phyloP scores from a whole-genome alignment of 2,329 filamentous ascomycete species.

The Colletotrichum musicola region DNA sequence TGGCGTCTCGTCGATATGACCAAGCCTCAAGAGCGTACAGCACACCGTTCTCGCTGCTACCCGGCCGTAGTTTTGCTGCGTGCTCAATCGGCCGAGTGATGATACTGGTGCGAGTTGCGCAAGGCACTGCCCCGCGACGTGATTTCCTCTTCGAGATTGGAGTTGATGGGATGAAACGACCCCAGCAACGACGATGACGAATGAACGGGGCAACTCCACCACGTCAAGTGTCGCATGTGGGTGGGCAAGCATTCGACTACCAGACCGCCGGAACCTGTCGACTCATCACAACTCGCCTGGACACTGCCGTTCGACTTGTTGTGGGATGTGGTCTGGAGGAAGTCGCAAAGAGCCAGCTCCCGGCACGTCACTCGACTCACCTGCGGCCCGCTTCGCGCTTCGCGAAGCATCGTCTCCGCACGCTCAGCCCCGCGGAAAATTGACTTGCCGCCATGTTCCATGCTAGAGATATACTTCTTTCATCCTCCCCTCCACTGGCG shows the following conservation, averaged over 20 bases:
- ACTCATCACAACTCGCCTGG: background rate
- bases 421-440: conserved; percentile 11
- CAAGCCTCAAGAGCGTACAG: too few species aligned
- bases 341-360: background rate
- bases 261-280: conserved; percentile 7
- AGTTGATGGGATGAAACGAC: conserved; percentile 24
- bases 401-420: background rate
- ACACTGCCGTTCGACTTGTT: conserved; percentile 1
- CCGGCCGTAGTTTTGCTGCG: too few species aligned
- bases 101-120: background rate
- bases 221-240: conserved; percentile 30
- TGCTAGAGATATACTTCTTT: background rate
- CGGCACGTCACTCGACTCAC: background rate
- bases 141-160: background rate
- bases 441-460: background rate
- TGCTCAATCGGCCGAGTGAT: too few species aligned
- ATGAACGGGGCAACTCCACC: conserved; percentile 3
- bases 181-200: conserved; percentile 20
- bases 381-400: background rate
- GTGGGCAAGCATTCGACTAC: conserved; percentile 19
- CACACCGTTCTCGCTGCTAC: too few species aligned
- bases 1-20: too few species aligned
- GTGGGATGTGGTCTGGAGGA: too few species aligned
- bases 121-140: background rate
- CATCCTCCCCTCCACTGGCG: background rate